Evolutionary conservation across 1,284 basidiomycete species (phyloP).

Genomic region (Mycocalia duriaeana): DNA sequence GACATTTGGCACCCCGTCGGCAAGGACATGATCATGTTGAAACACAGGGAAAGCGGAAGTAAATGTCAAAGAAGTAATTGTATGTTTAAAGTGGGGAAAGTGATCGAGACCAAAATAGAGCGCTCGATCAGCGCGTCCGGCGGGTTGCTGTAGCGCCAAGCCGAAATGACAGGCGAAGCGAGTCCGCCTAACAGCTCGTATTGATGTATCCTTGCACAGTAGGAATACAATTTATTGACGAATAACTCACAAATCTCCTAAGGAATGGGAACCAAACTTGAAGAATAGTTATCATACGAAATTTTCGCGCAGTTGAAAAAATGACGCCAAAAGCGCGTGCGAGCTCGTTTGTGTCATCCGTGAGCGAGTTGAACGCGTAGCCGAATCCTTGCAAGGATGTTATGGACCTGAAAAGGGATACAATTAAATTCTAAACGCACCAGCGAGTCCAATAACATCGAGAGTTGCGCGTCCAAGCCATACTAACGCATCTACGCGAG

Average conservation of each 20-base stretch:
- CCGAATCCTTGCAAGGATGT: constrained; percentile 43
- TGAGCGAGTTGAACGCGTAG: constrained; percentile 54
- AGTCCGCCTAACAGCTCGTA: too few relatives aligned
- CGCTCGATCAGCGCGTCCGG: not conserved
- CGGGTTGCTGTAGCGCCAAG: too few relatives aligned
- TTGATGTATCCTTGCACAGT: too few relatives aligned
- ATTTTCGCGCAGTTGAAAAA: constrained; percentile 46
- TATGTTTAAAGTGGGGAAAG: not conserved
- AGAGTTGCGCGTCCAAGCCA: constrained; percentile 64
- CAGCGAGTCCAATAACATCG: constrained; percentile 70
- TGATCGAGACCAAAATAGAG: not conserved
- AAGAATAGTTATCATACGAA: constrained; percentile 50
- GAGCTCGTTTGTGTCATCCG: constrained; percentile 43
- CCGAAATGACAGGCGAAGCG: too few relatives aligned
- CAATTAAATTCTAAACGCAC: constrained; percentile 25
- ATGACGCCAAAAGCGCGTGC: constrained; percentile 50
- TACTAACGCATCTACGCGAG: constrained; percentile 50
- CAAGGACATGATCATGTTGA: not conserved
- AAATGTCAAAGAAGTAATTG: constrained; percentile 1
- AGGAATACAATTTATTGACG: constrained; percentile 6
- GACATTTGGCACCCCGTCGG: constrained; percentile 1
- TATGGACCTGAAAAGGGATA: not conserved
- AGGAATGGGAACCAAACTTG: constrained; percentile 58
- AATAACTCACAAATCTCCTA: constrained; percentile 45
- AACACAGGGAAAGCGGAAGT: constrained; percentile 1